Percentiles rank a stretch among this genome's conserved stretches.
These are phyloP conservation scores for Eucalyptus pauciflora DNA, from an alignment of 345 rosid genomes.

Conservation along the genomic window DNA sequence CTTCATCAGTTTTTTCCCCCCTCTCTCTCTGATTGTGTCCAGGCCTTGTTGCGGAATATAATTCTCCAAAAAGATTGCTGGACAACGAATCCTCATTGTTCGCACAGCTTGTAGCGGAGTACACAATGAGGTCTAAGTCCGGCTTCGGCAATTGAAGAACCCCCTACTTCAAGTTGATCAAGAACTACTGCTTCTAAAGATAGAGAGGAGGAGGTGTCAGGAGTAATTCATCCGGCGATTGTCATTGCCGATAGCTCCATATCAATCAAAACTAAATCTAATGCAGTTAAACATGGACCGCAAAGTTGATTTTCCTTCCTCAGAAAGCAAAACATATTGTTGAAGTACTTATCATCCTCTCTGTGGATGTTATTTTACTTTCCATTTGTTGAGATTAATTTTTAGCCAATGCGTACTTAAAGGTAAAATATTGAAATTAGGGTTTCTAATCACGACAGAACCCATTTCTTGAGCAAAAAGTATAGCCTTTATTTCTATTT, in stretches of 20 bases:
- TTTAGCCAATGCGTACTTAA: too few relatives aligned
- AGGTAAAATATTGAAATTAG: too few relatives aligned
- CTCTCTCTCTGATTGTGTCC: neutral
- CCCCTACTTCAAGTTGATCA: neutral
- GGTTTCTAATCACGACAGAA: too few relatives aligned
- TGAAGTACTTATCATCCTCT: neutral
- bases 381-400: too few relatives aligned
- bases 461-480: too few relatives aligned
- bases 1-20: neutral
- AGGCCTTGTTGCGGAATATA: conserved; percentile 1
- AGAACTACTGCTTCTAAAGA: neutral
- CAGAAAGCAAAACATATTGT: neutral
- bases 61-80: conserved; percentile 2
- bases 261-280: neutral
- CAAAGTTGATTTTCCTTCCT: neutral
- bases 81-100: neutral
- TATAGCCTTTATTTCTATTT: too few relatives aligned
- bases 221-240: neutral
- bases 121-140: conserved; percentile 1
- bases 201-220: neutral
- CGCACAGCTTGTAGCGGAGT: neutral
- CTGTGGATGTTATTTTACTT: neutral
- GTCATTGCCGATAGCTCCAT: neutral
- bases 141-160: neutral
- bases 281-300: neutral